These are phyloP conservation scores for Boletus bicolor DNA, from an alignment of 768 basidiomycete species.

Conservation along the genomic window DNA sequence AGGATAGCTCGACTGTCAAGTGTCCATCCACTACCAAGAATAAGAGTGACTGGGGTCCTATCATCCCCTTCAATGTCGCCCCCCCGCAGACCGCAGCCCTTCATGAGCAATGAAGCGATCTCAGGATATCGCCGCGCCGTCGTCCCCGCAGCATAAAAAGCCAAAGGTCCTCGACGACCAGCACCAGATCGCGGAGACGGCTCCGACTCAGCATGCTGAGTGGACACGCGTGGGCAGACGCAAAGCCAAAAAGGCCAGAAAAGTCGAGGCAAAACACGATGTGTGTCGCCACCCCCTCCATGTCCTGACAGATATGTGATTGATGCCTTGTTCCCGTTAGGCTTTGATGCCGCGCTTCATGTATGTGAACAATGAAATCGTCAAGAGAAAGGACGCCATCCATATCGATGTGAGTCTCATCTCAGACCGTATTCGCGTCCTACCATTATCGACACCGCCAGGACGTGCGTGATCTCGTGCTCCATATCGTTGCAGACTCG, in stretches of 20 bases:
- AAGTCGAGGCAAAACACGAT: slow-evolving; percentile 53
- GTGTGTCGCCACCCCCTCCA: slow-evolving; percentile 39
- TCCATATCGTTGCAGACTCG: slow-evolving; percentile 79
- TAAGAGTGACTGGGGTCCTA: too few relatives aligned
- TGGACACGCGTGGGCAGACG: slow-evolving; percentile 75
- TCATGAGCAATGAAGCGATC: slow-evolving; percentile 30
- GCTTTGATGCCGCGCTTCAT: slow-evolving; percentile 61
- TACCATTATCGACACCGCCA: slow-evolving; percentile 28
- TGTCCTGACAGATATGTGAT: neutral
- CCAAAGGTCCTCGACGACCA: slow-evolving; percentile 30
- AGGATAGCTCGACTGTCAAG: too few relatives aligned
- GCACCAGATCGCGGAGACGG: neutral
- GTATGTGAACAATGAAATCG: slow-evolving; percentile 76
- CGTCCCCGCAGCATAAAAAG: slow-evolving; percentile 37
- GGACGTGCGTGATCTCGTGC: slow-evolving; percentile 85
- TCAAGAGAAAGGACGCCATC: slow-evolving; percentile 67
- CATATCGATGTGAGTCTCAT: slow-evolving; percentile 65
- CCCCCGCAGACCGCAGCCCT: too few relatives aligned
- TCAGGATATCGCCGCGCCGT: slow-evolving; percentile 16
- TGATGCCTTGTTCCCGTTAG: slow-evolving; percentile 2
- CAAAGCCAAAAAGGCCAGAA: slow-evolving; percentile 67
- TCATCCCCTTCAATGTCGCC: too few relatives aligned
- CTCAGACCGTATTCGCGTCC: neutral
- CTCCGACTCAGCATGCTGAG: slow-evolving; percentile 30
- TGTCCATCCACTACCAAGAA: too few relatives aligned